Percentiles rank a stretch among this genome's conserved stretches.
Evolutionary conservation across 495 filamentous ascomycete genomes (phyloP).

Genomic region (Tuber brumale): DNA sequence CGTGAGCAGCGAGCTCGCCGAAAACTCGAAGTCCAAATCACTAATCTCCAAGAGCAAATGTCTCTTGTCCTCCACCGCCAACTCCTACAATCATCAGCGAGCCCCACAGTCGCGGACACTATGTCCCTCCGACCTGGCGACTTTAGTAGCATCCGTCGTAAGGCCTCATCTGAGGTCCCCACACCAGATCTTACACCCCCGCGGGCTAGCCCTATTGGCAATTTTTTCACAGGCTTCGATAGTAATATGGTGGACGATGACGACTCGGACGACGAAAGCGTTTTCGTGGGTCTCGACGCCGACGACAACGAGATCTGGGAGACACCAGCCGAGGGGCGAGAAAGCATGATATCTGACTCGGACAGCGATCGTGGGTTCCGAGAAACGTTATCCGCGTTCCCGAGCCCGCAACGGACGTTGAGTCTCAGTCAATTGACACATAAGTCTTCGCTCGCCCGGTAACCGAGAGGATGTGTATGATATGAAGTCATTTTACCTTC

Average conservation of each 20-base stretch:
- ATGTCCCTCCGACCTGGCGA: slow-evolving; percentile 15
- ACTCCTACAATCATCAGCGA: slow-evolving; percentile 25
- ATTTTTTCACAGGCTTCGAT: slow-evolving; percentile 35
- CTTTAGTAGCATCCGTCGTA: slow-evolving; percentile 33
- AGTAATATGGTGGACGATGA: slow-evolving; percentile 24
- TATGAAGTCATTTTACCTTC: slow-evolving; percentile 28
- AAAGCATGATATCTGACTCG: slow-evolving; percentile 26
- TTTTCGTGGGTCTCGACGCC: slow-evolving; percentile 27
- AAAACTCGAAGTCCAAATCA: slow-evolving; percentile 51
- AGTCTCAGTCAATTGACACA: slow-evolving; percentile 39
- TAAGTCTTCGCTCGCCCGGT: slow-evolving; percentile 33
- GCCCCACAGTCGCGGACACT: slow-evolving; percentile 25
- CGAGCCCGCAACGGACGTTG: slow-evolving; percentile 35
- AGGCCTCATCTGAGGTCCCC: slow-evolving; percentile 39
- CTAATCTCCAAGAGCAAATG: slow-evolving; percentile 51
- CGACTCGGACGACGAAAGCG: slow-evolving; percentile 17
- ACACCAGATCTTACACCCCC: slow-evolving; percentile 40
- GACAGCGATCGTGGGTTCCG: slow-evolving; percentile 31
- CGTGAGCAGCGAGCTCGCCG: slow-evolving; percentile 53
- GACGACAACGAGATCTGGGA: slow-evolving; percentile 40
- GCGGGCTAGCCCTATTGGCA: slow-evolving; percentile 24
- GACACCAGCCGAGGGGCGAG: slow-evolving; percentile 35
- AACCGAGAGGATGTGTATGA: slow-evolving; percentile 21
- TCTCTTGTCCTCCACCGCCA: slow-evolving; percentile 39
- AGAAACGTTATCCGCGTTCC: slow-evolving; percentile 31